phyloP scores from a whole-genome alignment of 2,329 filamentous ascomycete species.

The Phaeophleospora eucalypticola region DNA sequence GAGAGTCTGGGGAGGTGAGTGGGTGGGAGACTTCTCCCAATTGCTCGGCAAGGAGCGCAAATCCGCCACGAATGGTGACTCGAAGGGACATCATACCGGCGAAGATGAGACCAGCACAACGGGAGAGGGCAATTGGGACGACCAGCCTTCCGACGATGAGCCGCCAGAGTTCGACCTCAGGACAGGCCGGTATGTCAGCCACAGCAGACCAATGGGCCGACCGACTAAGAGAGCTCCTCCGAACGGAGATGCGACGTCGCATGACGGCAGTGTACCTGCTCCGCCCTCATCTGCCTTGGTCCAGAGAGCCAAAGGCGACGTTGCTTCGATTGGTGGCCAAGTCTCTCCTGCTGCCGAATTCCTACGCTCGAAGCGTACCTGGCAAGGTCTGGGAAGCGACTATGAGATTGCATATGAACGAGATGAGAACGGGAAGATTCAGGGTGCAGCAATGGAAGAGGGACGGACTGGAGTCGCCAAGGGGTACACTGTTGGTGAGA shows the following conservation, averaged over 20 bases:
- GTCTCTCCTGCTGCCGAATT: conserved; percentile 91
- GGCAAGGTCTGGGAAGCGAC: conserved; percentile 88
- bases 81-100: conserved; percentile 4
- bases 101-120: conserved; percentile 34
- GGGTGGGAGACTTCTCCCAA: conserved; percentile 80
- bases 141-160: conserved; percentile 55
- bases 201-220: conserved; percentile 66
- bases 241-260: conserved; percentile 14
- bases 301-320: conserved; percentile 62
- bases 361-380: conserved; percentile 75
- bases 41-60: conserved; percentile 47
- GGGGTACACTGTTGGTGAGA: conserved; percentile 75
- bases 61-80: conserved; percentile 1
- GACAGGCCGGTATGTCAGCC: conserved; percentile 76
- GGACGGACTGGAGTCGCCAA: conserved; percentile 83
- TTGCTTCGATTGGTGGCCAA: conserved; percentile 78
- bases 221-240: conserved; percentile 8
- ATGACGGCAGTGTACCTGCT: conserved; percentile 5
- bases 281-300: conserved; percentile 51
- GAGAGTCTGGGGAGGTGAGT: conserved; percentile 79
- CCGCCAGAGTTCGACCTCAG: conserved; percentile 89
- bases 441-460: conserved; percentile 70
- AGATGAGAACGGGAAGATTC: conserved; percentile 46
- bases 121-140: conserved; percentile 59
- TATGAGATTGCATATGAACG: conserved; percentile 61